Evolutionary conservation across 257 asterid genomes (phyloP), one percentile per base, ranked within the genome.

Genomic region (Craterostigma plantagineum): DNA sequence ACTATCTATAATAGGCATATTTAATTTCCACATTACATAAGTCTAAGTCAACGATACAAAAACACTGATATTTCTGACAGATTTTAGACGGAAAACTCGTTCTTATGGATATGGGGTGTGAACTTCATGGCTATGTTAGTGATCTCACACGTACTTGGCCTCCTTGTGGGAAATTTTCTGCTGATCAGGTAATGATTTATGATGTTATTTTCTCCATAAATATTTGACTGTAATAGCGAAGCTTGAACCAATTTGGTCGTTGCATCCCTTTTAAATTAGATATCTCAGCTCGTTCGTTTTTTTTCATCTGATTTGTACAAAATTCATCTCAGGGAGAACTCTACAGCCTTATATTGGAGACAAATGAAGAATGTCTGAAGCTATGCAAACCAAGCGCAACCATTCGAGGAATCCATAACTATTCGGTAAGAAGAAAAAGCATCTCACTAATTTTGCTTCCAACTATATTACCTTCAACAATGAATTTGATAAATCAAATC

Each of bases 141-240:
- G 98, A 87, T 64, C 74, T 87, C 60, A 87, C 95, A 52, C 95
- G 98, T 59, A 75, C 92, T 30, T 87, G 95, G 95, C 81, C 98
- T 55, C 98, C 95, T 46, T 74, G 70, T 16, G 86, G 98, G 57
- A 75, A 54, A 50, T 87, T 74, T 57, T 87, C 95, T 53, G 56
- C 92, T 14, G 66, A 42, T 51, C 93, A 79, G 72, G 98, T 87
- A 72, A 9, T 10, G 3, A 43, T 8, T 23, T 23, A 14, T 36
- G 12, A 36, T 36, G 40, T 36, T 36, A 23, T 23, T 23, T 2
- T 23, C 30, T 23, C 30, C 30, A 23, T 23, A 23, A 2, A 23
- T 23, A 23, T 23, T 23, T 23, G 30, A 23, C 6, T 23, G 30
- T n/a, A n/a, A n/a, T 23, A 23, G 30, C 30, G 30, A 23, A 23